Evolutionary conservation across 1,284 basidiomycete genomes (phyloP), one percentile per base, ranked within the genome.

Genomic region (Microbotryum silenes-acaulis): DNA sequence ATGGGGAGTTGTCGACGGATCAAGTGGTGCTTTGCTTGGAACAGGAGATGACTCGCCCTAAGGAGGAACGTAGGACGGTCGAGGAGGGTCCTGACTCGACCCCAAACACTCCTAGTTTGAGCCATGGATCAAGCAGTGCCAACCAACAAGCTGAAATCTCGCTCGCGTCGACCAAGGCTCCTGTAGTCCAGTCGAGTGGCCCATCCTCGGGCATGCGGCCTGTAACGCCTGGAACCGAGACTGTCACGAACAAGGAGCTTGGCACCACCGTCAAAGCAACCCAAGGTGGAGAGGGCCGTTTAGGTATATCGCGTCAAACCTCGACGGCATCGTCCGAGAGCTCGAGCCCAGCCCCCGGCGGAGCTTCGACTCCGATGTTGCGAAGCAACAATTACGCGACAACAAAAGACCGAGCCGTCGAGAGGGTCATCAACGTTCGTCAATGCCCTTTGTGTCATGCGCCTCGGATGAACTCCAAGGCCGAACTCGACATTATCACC

Each of bases 391-490:
- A 73, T 12, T 74, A 69, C n/a, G 72, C 74, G 2, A 71, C 62
- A 2, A 70, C 74, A 0, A 78, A 80, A 2, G 81, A 82, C 27
- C 75, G 79, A n/a, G 78, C 37, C 37, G 37, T 42, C 37, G 31
- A 50, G 31, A 37, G 48, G n/a, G 85, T 98, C 14, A 94, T 97
- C 78, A 96, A 94, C 72, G 85, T 97, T 71, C 89, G 88, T 78
- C 87, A 84, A 57, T 98, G 94, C 72, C 94, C 96, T 0, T 76
- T 98, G 48, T 98, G 94, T 73, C 91, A 91, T 75, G 85, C 91
- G 42, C 87, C 90, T 1, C 79, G 91, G 45, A 74, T 97, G 64
- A 86, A 83, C 72, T 83, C 84, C 56, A 92, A 91, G 74, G 89
- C 85, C 2, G 94, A 97, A 76, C 81, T 91, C 68, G 70, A 71